Percentiles rank a stretch among this genome's conserved stretches.
These are phyloP conservation scores for Aschersonia sp. DNA, from an alignment of 2,329 filamentous ascomycete genomes.

Conservation along the genomic window DNA sequence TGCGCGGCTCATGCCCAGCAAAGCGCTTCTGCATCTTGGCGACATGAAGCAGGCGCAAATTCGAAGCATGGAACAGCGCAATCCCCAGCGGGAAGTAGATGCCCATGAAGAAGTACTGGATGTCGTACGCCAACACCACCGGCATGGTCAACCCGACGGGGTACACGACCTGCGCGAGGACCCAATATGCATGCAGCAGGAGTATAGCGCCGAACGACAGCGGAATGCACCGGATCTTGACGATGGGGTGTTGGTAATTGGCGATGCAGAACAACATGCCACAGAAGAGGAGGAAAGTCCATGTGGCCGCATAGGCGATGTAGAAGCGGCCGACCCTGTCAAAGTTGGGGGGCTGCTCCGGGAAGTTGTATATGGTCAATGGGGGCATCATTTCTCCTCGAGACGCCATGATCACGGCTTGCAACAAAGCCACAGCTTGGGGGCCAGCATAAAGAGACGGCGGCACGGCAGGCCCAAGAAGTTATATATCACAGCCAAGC, in stretches of 20 bases:
- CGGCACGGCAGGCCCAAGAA: too few species aligned
- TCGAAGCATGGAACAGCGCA: constrained; percentile 50
- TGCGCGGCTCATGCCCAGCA: background rate
- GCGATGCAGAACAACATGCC: constrained; percentile 24
- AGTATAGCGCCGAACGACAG: constrained; percentile 24
- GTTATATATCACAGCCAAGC: too few species aligned
- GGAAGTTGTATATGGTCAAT: constrained; percentile 3
- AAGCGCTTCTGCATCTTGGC: constrained; percentile 25
- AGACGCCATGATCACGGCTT: constrained; percentile 8
- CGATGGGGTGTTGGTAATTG: constrained; percentile 19
- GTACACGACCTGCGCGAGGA: constrained; percentile 22
- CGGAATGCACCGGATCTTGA: constrained; percentile 23
- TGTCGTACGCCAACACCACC: constrained; percentile 25
- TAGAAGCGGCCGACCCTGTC: constrained; percentile 19
- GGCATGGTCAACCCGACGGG: constrained; percentile 13
- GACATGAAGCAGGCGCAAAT: constrained; percentile 42
- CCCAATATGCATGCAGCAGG: constrained; percentile 26
- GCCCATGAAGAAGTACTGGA: constrained; percentile 52
- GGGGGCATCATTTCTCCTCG: constrained; percentile 7
- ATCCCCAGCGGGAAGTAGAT: constrained; percentile 49
- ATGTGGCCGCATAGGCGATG: constrained; percentile 14
- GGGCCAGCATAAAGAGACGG: too few species aligned
- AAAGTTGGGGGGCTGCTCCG: background rate
- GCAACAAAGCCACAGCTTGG: too few species aligned
- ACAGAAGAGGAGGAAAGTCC: constrained; percentile 18